Evolutionary conservation across 208 protist genomes (phyloP).

Genomic region (Acanthamoeba sp.): DNA sequence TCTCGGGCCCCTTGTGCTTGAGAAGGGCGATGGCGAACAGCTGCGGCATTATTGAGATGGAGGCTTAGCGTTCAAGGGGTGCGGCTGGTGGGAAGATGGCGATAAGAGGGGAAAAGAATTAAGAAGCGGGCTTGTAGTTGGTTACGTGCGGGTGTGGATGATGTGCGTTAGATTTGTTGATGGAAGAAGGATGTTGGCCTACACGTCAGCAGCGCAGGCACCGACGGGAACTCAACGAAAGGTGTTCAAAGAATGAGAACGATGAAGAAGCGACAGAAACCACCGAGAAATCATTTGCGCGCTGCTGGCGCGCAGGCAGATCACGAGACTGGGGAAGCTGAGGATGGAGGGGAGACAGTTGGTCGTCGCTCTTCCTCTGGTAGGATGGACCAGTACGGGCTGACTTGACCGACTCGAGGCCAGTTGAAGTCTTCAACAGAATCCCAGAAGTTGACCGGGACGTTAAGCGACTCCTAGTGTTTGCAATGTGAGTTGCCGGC

Average conservation of each 20-base stretch:
- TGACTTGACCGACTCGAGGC: background rate
- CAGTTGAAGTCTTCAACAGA: slow-evolving; percentile 30
- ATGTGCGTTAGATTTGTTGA: background rate
- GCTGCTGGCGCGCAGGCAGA: too few relatives aligned
- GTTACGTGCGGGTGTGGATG: background rate
- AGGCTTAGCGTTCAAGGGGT: too few relatives aligned
- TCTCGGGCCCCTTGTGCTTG: slow-evolving; percentile 22
- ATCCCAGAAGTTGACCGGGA: background rate
- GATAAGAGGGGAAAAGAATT: too few relatives aligned
- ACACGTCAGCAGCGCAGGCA: background rate
- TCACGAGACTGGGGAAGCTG: background rate
- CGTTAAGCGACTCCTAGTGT: background rate
- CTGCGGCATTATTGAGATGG: slow-evolving; percentile 41
- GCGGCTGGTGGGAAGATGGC: too few relatives aligned
- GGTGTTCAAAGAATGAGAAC: background rate
- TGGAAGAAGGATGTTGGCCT: background rate
- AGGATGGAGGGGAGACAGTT: background rate
- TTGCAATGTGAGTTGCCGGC: background rate
- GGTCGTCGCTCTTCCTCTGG: background rate
- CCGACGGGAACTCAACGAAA: slow-evolving; percentile 10
- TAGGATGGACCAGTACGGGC: slow-evolving; percentile 23
- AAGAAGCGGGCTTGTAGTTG: too few relatives aligned
- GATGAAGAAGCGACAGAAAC: background rate
- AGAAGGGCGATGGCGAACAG: slow-evolving; percentile 68
- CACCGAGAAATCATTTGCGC: too few relatives aligned